phyloP scores from a whole-genome alignment of 2,329 filamentous ascomycete species.

The Colletotrichum caudatum region DNA sequence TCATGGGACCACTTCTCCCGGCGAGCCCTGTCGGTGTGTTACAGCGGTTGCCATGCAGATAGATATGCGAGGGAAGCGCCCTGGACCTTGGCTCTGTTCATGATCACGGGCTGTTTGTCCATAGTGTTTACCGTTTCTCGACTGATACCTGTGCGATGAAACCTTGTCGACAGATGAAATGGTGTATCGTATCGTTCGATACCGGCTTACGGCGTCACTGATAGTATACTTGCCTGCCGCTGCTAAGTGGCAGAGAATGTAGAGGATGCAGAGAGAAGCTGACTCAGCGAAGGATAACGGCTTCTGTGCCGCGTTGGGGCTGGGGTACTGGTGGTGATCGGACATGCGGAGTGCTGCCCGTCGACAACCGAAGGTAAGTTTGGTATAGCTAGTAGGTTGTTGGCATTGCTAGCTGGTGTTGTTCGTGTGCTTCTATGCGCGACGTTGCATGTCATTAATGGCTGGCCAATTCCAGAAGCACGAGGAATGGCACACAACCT shows the following conservation, averaged over 20 bases:
- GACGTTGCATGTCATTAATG: conserved; percentile 19
- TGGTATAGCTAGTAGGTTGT: neutral
- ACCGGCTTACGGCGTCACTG: neutral
- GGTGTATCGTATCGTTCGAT: conserved; percentile 27
- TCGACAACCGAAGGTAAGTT: neutral
- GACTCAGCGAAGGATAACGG: neutral
- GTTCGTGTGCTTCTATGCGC: conserved; percentile 18
- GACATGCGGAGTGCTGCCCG: conserved; percentile 5
- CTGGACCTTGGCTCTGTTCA: conserved; percentile 2
- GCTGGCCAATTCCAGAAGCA: conserved; percentile 37
- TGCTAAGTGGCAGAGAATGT: conserved; percentile 15
- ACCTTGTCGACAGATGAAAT: conserved; percentile 8
- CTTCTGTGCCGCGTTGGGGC: neutral
- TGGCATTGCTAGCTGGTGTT: neutral
- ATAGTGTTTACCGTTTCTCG: conserved; percentile 32
- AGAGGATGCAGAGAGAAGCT: conserved; percentile 5
- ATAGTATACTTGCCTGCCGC: neutral
- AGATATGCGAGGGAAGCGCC: neutral
- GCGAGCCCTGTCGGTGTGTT: conserved; percentile 21
- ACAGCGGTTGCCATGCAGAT: conserved; percentile 11
- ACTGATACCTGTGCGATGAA: conserved; percentile 19
- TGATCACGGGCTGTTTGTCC: neutral
- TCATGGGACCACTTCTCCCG: conserved; percentile 34
- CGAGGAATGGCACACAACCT: conserved; percentile 13
- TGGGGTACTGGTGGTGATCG: conserved; percentile 5